A percentile compares a stretch with the other conserved stretches of the same genome.
phyloP scores from a whole-genome alignment of 352 stramenopile genomes.

The Aphanomyces astaci region DNA sequence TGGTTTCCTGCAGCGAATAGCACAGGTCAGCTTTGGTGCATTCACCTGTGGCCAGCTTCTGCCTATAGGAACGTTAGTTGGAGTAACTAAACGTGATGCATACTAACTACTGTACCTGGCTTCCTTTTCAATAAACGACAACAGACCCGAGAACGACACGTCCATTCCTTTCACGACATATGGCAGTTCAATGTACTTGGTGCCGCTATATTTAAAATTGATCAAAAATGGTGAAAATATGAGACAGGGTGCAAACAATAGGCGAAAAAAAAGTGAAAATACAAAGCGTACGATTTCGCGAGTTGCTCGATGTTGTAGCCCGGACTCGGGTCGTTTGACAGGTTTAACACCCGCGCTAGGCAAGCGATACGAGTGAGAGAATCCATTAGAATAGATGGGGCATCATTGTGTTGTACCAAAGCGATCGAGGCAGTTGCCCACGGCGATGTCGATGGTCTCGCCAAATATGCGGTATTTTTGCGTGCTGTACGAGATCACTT shows the following conservation, averaged over 20 bases:
- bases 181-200: slow-evolving; percentile 93
- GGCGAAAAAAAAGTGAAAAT: too few relatives aligned
- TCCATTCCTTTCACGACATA: slow-evolving; percentile 99
- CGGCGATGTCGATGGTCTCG: slow-evolving; percentile 99
- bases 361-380: not conserved
- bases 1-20: slow-evolving; percentile 98
- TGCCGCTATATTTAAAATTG: too few relatives aligned
- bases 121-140: slow-evolving; percentile 95
- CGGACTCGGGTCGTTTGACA: slow-evolving; percentile 97
- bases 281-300: slow-evolving; percentile 89
- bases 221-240: too few relatives aligned
- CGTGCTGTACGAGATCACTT: slow-evolving; percentile 90
- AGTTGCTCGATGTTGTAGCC: slow-evolving; percentile 99
- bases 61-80: slow-evolving; percentile 27
- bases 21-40: slow-evolving; percentile 96
- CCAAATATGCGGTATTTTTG: slow-evolving; percentile 95
- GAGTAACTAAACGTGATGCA: not conserved
- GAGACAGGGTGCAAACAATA: too few relatives aligned
- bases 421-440: slow-evolving; percentile 99
- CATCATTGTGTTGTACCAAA: too few relatives aligned
- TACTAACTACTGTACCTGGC: slow-evolving; percentile 45
- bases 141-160: slow-evolving; percentile 97
- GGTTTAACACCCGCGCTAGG: slow-evolving; percentile 83
- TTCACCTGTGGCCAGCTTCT: slow-evolving; percentile 74
- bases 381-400: not conserved